Conservation (phyloP, 129 eudicot species). For the Flaveria linearis region DNA sequence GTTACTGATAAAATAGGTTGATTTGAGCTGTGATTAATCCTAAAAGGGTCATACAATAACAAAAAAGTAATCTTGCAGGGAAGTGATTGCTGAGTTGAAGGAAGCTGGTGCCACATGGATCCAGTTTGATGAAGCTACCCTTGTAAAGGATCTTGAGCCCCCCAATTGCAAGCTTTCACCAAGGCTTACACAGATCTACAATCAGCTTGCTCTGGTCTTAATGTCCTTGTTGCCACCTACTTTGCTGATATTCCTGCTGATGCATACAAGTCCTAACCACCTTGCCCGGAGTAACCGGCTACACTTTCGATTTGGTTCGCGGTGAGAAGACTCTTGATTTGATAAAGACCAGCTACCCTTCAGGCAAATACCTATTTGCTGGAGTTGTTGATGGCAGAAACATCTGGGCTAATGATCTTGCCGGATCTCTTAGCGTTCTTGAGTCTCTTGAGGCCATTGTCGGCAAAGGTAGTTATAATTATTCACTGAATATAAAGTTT, state of each 20-base stretch:
- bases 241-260: conserved; percentile 84
- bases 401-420: conserved; percentile 97
- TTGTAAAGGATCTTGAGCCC: conserved; percentile 88
- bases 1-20: background rate
- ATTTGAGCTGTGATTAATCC: background rate
- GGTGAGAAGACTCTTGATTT: conserved; percentile 68
- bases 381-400: conserved; percentile 97
- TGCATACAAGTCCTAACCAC: conserved; percentile 71
- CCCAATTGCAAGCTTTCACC: no score
- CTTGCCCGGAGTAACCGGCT: conserved; percentile 66
- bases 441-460: conserved; percentile 79
- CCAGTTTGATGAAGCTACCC: conserved; percentile 91
- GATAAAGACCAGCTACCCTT: conserved; percentile 57
- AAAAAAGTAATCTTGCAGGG: conserved; percentile 45
- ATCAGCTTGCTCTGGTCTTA: conserved; percentile 68
- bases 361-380: conserved; percentile 74
- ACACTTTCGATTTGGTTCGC: conserved; percentile 88
- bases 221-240: conserved; percentile 77
- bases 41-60: background rate
- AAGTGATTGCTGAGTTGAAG: conserved; percentile 86
- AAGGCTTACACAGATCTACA: no score
- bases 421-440: conserved; percentile 58
- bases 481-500: background rate
- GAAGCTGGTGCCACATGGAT: conserved; percentile 93
- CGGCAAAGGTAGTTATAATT: conserved; percentile 65